Evolutionary conservation across 352 stramenopile species (phyloP), one percentile per base, ranked within the genome.

Genomic region (Globisporangium camurandrum): DNA sequence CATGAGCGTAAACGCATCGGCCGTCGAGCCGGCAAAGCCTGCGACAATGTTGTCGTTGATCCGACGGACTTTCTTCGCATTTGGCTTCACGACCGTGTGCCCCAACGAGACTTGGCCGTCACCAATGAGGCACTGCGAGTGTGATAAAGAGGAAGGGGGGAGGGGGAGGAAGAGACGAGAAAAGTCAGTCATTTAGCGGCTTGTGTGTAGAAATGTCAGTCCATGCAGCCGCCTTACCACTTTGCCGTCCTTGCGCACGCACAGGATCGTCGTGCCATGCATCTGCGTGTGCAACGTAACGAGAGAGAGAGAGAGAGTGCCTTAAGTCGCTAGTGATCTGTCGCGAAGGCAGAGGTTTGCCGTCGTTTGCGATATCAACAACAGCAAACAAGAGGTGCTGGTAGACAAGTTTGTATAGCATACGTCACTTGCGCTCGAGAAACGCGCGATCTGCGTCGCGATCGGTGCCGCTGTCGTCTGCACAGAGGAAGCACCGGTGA

Each of bases 31-130:
- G 11, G 96, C 96, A 84, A 98, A 98, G 28, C 96, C 96, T 12
- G 96, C 95, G 51, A 99, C 75, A 34, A 98, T 98, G 47, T 92
- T 86, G 24, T 95, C 84, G 26, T 96, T 87, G 51, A 99, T 95
- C 30, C 89, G 80, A 38, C 96, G 88, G 60, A 99, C 97, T 64
- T 99, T 99, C 62, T 95, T 95, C 20, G 95, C 96, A 62, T 99
- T 99, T 11, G 91, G 88, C 81, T 99, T 99, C 42, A 99, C 95
- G 33, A 98, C 88, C 23, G 84, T 95, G 59, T 70, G 71, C 39
- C 97, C 96, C 62, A 98, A 84, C 43, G 91, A 98, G 31, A 99
- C 96, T 76, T 98, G 97, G 20, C 97, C 97, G 64, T 99, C 97
- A 42, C 95, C 96, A 62, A 99, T 98, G 69, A 99, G 84, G 40